Conservation (phyloP, 2,329 filamentous ascomycete genomes). For the Colletotrichum orchidophilum region DNA sequence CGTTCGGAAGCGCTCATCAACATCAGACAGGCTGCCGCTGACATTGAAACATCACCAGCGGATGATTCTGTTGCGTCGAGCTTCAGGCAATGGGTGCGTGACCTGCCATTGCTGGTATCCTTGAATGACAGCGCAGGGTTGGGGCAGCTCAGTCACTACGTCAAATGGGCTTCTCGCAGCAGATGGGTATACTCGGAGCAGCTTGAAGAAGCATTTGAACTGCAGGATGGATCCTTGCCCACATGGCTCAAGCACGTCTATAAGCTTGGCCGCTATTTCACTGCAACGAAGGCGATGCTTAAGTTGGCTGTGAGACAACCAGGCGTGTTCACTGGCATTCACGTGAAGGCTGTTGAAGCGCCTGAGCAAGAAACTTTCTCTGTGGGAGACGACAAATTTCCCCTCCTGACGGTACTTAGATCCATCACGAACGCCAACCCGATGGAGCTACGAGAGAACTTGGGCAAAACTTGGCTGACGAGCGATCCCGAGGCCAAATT, state of each 20-base stretch:
- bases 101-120: background rate
- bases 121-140: background rate
- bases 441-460: background rate
- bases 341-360: background rate
- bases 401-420: background rate
- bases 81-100: background rate
- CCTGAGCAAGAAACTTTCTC: background rate
- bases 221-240: constrained; percentile 26
- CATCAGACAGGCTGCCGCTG: too few relatives aligned
- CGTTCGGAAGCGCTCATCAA: background rate
- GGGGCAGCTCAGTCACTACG: background rate
- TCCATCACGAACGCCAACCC: background rate
- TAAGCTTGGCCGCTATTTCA: constrained; percentile 42
- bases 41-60: too few relatives aligned
- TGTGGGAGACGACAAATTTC: background rate
- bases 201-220: constrained; percentile 32
- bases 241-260: constrained; percentile 12
- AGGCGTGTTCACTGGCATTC: constrained; percentile 36
- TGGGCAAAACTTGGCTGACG: background rate
- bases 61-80: background rate
- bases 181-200: constrained; percentile 38
- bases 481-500: constrained; percentile 35
- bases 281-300: constrained; percentile 40
- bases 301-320: constrained; percentile 39
- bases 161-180: constrained; percentile 41